phyloP scores from a whole-genome alignment of 441 rosid genomes.

The Cnidoscolus chayamansa region DNA sequence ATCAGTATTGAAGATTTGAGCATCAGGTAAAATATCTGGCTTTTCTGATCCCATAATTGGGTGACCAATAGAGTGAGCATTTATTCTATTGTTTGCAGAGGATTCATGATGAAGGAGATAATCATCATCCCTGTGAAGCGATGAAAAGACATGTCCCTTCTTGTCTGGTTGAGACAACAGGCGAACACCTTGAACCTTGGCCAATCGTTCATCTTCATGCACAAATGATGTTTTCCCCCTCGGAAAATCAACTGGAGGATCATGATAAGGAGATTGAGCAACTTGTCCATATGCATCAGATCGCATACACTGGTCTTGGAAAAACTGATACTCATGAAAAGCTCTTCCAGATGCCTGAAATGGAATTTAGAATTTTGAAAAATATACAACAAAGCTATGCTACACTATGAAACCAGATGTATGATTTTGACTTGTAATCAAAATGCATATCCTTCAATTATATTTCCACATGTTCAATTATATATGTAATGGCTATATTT shows the following conservation, averaged over 20 bases:
- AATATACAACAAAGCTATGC: slow-evolving; percentile 2
- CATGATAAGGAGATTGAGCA: slow-evolving; percentile 56
- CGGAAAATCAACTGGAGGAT: slow-evolving; percentile 45
- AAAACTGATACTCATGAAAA: slow-evolving; percentile 70
- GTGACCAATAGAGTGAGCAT: slow-evolving; percentile 33
- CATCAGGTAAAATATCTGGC: slow-evolving; percentile 51
- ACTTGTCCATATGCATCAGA: slow-evolving; percentile 56
- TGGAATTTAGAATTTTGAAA: slow-evolving; percentile 17
- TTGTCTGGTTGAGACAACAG: slow-evolving; percentile 60
- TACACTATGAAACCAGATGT: background rate
- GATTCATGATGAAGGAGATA: slow-evolving; percentile 48
- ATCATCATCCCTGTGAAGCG: slow-evolving; percentile 55
- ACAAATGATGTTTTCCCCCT: slow-evolving; percentile 54
- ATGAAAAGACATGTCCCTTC: slow-evolving; percentile 47
- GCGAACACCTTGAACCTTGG: slow-evolving; percentile 53
- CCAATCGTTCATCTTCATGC: slow-evolving; percentile 49
- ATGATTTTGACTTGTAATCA: background rate
- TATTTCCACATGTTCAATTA: background rate
- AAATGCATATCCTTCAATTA: background rate
- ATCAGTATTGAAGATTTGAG: slow-evolving; percentile 50
- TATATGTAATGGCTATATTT: background rate
- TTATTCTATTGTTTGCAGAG: slow-evolving; percentile 40
- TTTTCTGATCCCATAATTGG: slow-evolving; percentile 51
- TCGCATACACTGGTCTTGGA: slow-evolving; percentile 57
- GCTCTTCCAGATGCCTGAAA: slow-evolving; percentile 51